These are phyloP conservation scores for Fragaria ananassa DNA, from an alignment of 306 rosid genomes.

Conservation along the genomic window DNA sequence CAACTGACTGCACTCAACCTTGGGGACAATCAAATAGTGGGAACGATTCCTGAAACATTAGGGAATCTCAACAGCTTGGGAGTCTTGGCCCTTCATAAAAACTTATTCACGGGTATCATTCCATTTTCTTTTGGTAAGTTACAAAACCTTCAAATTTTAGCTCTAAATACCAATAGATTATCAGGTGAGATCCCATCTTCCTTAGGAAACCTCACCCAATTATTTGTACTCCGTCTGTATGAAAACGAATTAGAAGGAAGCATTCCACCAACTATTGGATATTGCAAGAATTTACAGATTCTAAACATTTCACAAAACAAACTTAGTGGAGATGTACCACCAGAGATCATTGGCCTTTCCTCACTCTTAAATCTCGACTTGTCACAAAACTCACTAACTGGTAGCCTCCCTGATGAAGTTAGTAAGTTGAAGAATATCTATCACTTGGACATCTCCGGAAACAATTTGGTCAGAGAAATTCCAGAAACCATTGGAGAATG, in stretches of 20 bases:
- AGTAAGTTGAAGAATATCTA: slow-evolving; percentile 13
- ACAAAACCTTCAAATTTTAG: background rate
- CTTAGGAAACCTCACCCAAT: slow-evolving; percentile 30
- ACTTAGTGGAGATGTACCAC: slow-evolving; percentile 34
- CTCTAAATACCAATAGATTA: slow-evolving; percentile 13
- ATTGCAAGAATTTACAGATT: slow-evolving; percentile 3
- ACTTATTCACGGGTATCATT: slow-evolving; percentile 21
- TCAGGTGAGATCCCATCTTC: slow-evolving; percentile 22
- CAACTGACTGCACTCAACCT: background rate
- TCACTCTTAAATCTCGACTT: slow-evolving; percentile 21
- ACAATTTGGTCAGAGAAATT: slow-evolving; percentile 27
- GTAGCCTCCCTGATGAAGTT: slow-evolving; percentile 21
- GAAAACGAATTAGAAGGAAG: slow-evolving; percentile 28
- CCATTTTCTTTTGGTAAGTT: slow-evolving; percentile 32
- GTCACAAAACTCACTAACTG: slow-evolving; percentile 30
- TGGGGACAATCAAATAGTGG: slow-evolving; percentile 12
- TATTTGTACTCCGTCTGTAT: background rate
- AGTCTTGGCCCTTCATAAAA: background rate
- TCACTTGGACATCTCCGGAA: slow-evolving; percentile 25
- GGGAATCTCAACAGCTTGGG: slow-evolving; percentile 19
- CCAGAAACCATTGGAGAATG: slow-evolving; percentile 35
- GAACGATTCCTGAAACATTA: slow-evolving; percentile 25
- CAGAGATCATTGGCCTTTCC: slow-evolving; percentile 7
- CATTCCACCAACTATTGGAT: slow-evolving; percentile 29
- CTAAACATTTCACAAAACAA: slow-evolving; percentile 6